phyloP scores from a whole-genome alignment of 306 rosid species.

The Alnus glutinosa region DNA sequence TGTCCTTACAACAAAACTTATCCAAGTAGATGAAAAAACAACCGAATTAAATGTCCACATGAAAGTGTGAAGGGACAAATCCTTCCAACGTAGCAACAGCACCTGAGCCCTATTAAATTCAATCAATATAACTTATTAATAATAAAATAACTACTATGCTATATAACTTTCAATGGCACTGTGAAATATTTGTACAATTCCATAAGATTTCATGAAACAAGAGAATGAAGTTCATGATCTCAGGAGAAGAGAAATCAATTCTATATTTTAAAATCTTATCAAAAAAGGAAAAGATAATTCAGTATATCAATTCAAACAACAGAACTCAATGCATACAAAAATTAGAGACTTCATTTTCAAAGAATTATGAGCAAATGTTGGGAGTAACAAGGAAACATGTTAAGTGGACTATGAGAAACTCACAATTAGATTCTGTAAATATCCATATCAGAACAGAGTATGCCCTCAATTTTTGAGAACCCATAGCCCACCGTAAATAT shows the following conservation, averaged over 20 bases:
- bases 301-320: conserved; percentile 26
- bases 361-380: conserved; percentile 26
- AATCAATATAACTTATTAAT: not conserved
- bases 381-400: conserved; percentile 30
- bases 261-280: too few relatives aligned
- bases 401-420: conserved; percentile 44
- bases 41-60: too few relatives aligned
- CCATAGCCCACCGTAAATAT: conserved; percentile 12
- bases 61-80: too few relatives aligned
- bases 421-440: conserved; percentile 32
- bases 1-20: too few relatives aligned
- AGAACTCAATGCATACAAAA: conserved; percentile 34
- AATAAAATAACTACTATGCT: not conserved
- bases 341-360: conserved; percentile 15
- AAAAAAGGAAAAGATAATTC: conserved; percentile 11
- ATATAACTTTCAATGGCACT: not conserved
- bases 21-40: too few relatives aligned
- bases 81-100: too few relatives aligned
- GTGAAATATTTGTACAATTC: not conserved
- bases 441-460: conserved; percentile 45
- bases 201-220: not conserved
- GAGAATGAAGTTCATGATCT: conserved; percentile 3
- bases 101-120: too few relatives aligned
- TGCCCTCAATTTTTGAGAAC: conserved; percentile 26
- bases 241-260: conserved; percentile 11